These are phyloP conservation scores for Arthonia radiata DNA, from an alignment of 495 filamentous ascomycete genomes.

Conservation along the genomic window DNA sequence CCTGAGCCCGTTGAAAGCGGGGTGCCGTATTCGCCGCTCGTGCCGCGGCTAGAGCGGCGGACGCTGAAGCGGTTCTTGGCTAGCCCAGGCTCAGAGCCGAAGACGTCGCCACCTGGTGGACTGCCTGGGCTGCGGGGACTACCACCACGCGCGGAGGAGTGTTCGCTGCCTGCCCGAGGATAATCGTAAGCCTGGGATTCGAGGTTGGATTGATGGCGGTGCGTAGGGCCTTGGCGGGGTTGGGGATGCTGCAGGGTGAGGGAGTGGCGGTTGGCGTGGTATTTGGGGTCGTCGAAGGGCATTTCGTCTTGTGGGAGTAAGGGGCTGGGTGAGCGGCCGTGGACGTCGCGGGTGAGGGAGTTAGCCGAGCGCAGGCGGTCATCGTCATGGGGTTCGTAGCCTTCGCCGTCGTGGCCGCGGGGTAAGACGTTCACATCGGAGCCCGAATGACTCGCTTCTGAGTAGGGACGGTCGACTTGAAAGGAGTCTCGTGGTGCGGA, in stretches of 20 bases:
- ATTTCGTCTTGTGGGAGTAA: too few species aligned
- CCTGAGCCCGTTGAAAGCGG: too few species aligned
- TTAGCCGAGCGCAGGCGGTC: constrained; percentile 49
- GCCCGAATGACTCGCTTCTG: constrained; percentile 34
- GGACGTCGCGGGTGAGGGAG: constrained; percentile 28
- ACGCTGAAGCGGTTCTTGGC: too few species aligned
- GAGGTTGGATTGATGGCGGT: constrained; percentile 54
- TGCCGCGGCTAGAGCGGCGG: too few species aligned
- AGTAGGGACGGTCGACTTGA: constrained; percentile 26
- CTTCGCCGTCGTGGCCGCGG: constrained; percentile 30
- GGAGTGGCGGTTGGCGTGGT: constrained; percentile 72
- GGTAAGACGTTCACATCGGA: constrained; percentile 27
- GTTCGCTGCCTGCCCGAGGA: too few species aligned
- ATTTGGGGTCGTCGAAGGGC: constrained; percentile 79
- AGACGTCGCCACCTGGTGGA: too few species aligned
- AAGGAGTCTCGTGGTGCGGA: constrained; percentile 24
- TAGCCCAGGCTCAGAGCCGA: too few species aligned
- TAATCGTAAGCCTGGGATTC: constrained; percentile 59
- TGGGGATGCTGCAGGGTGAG: constrained; percentile 78
- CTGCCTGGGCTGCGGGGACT: too few species aligned
- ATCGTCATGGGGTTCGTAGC: constrained; percentile 37
- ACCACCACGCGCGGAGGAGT: too few species aligned
- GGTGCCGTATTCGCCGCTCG: too few species aligned
- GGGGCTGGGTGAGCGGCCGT: too few species aligned
- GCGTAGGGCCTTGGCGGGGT: constrained; percentile 58